Evolutionary conservation across 1,284 basidiomycete species (phyloP).

Genomic region (Pseudozyma tsukubaensis): DNA sequence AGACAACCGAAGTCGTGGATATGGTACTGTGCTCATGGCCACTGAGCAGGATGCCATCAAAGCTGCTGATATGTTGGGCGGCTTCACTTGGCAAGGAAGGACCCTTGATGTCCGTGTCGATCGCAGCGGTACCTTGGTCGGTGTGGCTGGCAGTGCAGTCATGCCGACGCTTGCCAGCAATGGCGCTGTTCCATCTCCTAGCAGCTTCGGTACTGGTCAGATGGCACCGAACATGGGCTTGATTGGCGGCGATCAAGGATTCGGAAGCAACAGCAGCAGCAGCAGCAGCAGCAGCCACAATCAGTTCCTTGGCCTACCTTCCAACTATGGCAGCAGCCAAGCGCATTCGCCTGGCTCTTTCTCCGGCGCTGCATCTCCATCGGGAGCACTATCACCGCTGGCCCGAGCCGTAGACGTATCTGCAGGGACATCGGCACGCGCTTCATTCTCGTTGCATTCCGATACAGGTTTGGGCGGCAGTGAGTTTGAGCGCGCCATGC

Average conservation of each 20-base stretch:
- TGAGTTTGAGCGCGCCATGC: slow-evolving; percentile 34
- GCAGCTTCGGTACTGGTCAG: slow-evolving; percentile 8
- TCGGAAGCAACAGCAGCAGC: slow-evolving; percentile 1
- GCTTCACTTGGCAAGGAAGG: slow-evolving; percentile 68
- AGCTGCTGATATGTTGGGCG: slow-evolving; percentile 69
- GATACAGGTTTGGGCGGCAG: slow-evolving; percentile 9
- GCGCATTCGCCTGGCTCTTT: slow-evolving; percentile 9
- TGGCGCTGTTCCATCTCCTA: slow-evolving; percentile 1
- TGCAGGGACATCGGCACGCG: slow-evolving; percentile 10
- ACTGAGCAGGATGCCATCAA: slow-evolving; percentile 68
- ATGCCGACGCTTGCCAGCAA: slow-evolving; percentile 23
- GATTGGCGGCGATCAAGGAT: slow-evolving; percentile 6
- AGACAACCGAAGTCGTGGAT: slow-evolving; percentile 64
- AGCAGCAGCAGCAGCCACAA: neutral
- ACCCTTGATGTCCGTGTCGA: slow-evolving; percentile 64
- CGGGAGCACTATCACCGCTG: slow-evolving; percentile 11
- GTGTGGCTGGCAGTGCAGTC: slow-evolving; percentile 39
- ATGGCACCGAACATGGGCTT: neutral
- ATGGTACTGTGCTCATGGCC: slow-evolving; percentile 66
- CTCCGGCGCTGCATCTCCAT: slow-evolving; percentile 28
- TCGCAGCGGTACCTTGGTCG: slow-evolving; percentile 55
- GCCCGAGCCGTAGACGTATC: slow-evolving; percentile 13
- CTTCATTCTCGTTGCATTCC: slow-evolving; percentile 25
- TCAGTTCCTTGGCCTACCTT: slow-evolving; percentile 30
- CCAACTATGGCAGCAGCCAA: slow-evolving; percentile 4